Evolutionary conservation across 2,329 filamentous ascomycete genomes (phyloP), one percentile per base, ranked within the genome.

Genomic region (Penicillium sp.): DNA sequence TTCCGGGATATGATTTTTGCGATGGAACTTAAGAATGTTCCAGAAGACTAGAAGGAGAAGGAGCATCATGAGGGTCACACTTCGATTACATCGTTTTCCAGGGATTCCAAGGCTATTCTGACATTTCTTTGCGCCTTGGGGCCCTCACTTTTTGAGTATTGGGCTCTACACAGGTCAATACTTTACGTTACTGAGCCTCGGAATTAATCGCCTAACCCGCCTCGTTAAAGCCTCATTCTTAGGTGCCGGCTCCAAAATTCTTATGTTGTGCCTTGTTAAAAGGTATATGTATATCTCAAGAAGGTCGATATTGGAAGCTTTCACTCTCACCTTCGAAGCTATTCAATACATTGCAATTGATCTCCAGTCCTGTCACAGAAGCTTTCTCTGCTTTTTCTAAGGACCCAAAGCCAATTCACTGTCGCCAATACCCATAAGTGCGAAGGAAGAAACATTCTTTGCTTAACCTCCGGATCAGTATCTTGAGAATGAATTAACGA

Each of bases 81-180:
- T 71, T 16, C 66, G 61, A 54, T 70, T 70, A 50, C 68, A 69
- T 9, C 10, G 42, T 28, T 21, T 48, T 42, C 8, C 16, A 0
- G 0, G 1, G 15, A 53, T 59, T 1, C 7, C 3, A 16, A 60
- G 55, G 8, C 58, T 56, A 1, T 7, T 5, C 24, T 26, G 24
- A 7, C 24, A 26, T 26, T 26, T 26, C 5, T 7, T 7, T 26
- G 7, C 7, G 24, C 6, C 24, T 2, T 26, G 24, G 5, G 7
- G 5, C 7, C 24, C 24, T 7, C 24, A 26, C 1, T 26, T 7
- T 1, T 26, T 26, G 24, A 26, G 24, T 26, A 26, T 7, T 26
- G 13, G n/a, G 7, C 9, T n/a, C 16, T 38, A 4, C 29, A 31
- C 29, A 4, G 9, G 12, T 31, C 29, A 31, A 9, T 31, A 4